Evolutionary conservation across 208 protist genomes (phyloP).

Genomic region (Willaertia magna): DNA sequence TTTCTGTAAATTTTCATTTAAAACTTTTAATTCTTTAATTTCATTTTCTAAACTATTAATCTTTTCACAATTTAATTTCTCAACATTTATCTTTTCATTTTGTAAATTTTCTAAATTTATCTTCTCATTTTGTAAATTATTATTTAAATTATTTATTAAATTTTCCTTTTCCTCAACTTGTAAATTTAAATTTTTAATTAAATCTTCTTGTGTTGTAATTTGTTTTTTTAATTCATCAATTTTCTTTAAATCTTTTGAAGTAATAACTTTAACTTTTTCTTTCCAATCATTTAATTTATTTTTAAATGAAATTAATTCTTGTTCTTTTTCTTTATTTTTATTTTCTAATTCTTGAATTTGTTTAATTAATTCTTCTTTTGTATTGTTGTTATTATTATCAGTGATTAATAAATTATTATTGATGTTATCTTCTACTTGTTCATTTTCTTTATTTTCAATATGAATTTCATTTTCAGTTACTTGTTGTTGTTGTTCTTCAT

Average conservation of each 20-base stretch:
- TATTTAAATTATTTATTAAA: not conserved
- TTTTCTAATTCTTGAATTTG: not conserved
- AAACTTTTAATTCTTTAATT: too few relatives aligned
- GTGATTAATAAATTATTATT: too few relatives aligned
- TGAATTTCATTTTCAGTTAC: not conserved
- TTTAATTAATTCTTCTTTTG: not conserved
- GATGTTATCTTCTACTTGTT: not conserved
- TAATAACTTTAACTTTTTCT: conserved; percentile 4
- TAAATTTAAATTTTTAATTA: not conserved
- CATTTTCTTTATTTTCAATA: not conserved
- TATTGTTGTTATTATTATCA: not conserved
- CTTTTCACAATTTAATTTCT: too few relatives aligned
- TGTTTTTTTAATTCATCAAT: conserved; percentile 1
- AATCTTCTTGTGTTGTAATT: not conserved
- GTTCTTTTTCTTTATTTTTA: not conserved
- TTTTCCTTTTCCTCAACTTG: not conserved
- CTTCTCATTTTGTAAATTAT: not conserved
- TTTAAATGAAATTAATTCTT: not conserved
- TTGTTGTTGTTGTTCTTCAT: not conserved
- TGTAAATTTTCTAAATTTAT: not conserved
- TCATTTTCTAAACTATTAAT: too few relatives aligned
- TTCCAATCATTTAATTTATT: conserved; percentile 1
- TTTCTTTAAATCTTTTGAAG: not conserved
- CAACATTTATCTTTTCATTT: too few relatives aligned
- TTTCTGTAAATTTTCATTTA: too few relatives aligned